Percentiles rank a stretch among this genome's conserved stretches.
Conservation (phyloP, 768 basidiomycete genomes). For the Guyanaporus albipodus region DNA sequence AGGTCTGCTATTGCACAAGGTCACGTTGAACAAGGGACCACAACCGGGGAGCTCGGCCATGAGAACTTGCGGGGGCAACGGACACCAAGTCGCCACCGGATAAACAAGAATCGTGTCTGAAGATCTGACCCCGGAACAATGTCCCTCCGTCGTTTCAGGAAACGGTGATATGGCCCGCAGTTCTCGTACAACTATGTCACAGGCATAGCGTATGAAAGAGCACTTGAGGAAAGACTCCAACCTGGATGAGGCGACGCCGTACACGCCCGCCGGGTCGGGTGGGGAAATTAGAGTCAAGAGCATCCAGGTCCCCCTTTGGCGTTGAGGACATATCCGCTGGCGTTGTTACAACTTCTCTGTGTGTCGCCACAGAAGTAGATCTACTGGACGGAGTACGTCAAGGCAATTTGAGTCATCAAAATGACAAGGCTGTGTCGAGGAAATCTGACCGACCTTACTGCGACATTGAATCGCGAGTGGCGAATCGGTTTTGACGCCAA, state of each 20-base stretch:
- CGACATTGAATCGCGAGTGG: neutral
- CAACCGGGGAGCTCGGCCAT: slow-evolving; percentile 11
- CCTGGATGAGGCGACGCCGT: slow-evolving; percentile 5
- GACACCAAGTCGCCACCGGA: slow-evolving; percentile 14
- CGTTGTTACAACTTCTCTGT: slow-evolving; percentile 1
- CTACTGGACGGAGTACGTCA: neutral
- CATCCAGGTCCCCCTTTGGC: slow-evolving; percentile 1
- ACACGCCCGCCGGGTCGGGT: slow-evolving; percentile 5
- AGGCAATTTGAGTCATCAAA: neutral
- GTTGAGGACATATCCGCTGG: neutral
- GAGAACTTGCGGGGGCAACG: slow-evolving; percentile 12
- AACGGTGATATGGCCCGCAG: slow-evolving; percentile 1
- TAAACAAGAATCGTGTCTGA: slow-evolving; percentile 2
- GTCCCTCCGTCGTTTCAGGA: slow-evolving; percentile 10
- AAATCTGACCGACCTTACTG: neutral
- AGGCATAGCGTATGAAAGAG: neutral
- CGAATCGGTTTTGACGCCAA: neutral
- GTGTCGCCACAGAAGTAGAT: slow-evolving; percentile 5
- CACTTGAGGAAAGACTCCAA: slow-evolving; percentile 5
- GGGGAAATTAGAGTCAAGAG: slow-evolving; percentile 2
- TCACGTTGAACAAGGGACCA: neutral
- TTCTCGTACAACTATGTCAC: slow-evolving; percentile 14
- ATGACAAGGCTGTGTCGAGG: neutral
- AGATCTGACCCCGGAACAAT: slow-evolving; percentile 1
- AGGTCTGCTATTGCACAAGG: neutral